A percentile compares a stretch with the other conserved stretches of the same genome.
Conservation (phyloP, 2,329 filamentous ascomycete species). For the Pyricularia pennisetigena region DNA sequence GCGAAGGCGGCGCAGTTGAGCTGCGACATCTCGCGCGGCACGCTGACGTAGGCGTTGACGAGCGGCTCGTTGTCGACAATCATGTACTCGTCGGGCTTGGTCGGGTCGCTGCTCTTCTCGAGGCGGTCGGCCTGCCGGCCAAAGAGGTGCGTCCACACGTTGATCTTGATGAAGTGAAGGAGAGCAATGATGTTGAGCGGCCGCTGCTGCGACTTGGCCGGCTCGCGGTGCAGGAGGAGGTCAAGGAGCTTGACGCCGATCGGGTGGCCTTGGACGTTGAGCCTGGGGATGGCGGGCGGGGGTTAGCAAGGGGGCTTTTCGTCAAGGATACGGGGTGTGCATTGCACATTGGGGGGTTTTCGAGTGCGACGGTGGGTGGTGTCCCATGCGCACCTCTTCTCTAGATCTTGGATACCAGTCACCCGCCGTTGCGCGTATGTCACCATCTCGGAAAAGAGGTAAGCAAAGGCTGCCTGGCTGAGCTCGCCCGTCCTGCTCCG, state of each 20-base stretch:
- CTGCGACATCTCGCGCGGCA: slow-evolving; percentile 92
- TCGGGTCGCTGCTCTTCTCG: slow-evolving; percentile 74
- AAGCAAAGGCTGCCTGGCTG: slow-evolving; percentile 89
- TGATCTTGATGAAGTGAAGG: slow-evolving; percentile 90
- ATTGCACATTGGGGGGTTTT: background rate
- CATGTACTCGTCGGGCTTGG: slow-evolving; percentile 94
- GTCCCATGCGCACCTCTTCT: slow-evolving; percentile 58
- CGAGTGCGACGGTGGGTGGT: background rate
- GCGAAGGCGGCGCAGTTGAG: slow-evolving; percentile 95
- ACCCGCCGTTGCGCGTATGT: slow-evolving; percentile 86
- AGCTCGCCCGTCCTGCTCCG: slow-evolving; percentile 80
- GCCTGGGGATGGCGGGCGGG: slow-evolving; percentile 34
- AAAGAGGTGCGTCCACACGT: slow-evolving; percentile 88
- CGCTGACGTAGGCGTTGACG: slow-evolving; percentile 86
- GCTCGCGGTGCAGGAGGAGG: slow-evolving; percentile 79
- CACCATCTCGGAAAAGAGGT: slow-evolving; percentile 94
- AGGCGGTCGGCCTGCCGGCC: slow-evolving; percentile 82
- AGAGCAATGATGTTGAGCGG: slow-evolving; percentile 84
- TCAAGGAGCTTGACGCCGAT: slow-evolving; percentile 92
- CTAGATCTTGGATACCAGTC: slow-evolving; percentile 85
- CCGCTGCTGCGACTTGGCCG: slow-evolving; percentile 59
- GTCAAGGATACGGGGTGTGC: background rate
- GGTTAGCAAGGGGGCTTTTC: background rate
- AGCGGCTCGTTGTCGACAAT: slow-evolving; percentile 96
- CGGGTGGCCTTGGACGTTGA: slow-evolving; percentile 87